Percentiles rank a stretch among this genome's conserved stretches.
phyloP scores from a whole-genome alignment of 257 asterid species.

The Coffea canephora region DNA sequence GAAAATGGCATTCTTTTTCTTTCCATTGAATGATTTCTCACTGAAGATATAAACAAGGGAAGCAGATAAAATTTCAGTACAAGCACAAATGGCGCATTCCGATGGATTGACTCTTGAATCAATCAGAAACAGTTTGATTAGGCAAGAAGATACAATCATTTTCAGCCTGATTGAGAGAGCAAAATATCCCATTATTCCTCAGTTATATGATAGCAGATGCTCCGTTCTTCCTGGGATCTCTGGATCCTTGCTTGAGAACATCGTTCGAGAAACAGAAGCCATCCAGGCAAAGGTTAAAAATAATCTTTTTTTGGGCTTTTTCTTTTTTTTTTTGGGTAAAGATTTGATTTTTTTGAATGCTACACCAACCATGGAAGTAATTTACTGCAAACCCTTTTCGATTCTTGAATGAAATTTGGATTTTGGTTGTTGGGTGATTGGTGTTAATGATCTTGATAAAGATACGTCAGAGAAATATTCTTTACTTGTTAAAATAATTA shows the following conservation, averaged over 20 bases:
- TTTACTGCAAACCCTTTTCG: not conserved
- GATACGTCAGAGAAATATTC: not conserved
- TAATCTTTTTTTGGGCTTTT: not conserved
- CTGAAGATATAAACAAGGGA: not conserved
- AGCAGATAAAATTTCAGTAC: not conserved
- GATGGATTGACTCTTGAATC: constrained; percentile 56
- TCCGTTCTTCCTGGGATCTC: constrained; percentile 15
- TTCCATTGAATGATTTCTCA: too few relatives aligned
- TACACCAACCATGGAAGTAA: not conserved
- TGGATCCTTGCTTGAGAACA: constrained; percentile 45
- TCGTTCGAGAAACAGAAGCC: constrained; percentile 68
- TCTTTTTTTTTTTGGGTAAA: too few relatives aligned
- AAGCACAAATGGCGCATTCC: not conserved
- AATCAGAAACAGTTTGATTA: constrained; percentile 57
- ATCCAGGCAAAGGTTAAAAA: constrained; percentile 70
- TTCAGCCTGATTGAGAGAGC: constrained; percentile 79
- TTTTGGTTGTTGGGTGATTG: not conserved
- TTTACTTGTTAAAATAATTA: not conserved
- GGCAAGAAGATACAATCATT: constrained; percentile 80
- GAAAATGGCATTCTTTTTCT: not conserved
- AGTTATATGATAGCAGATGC: constrained; percentile 33
- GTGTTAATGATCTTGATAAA: not conserved
- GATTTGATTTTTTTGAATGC: not conserved
- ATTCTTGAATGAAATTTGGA: not conserved
- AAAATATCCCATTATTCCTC: constrained; percentile 41